Percentiles rank a stretch among this genome's conserved stretches.
Conservation (phyloP, 257 asterid genomes). For the Nicotiana attenuata region DNA sequence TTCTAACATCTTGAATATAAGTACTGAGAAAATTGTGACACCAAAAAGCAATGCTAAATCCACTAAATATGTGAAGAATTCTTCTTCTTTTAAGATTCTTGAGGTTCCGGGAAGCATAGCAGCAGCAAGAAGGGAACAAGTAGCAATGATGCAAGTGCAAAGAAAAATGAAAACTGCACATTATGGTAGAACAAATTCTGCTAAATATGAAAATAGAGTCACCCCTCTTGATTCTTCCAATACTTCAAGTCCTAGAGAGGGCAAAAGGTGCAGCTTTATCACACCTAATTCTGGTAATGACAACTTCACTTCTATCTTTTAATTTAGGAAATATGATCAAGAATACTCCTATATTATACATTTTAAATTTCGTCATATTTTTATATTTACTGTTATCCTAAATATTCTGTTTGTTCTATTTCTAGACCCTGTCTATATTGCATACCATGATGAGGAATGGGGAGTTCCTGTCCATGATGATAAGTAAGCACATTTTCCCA, state of each 20-base stretch:
- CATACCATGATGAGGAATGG: constrained; percentile 88
- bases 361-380: too few relatives aligned
- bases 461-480: constrained; percentile 79
- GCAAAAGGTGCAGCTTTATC: constrained; percentile 64
- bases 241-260: constrained; percentile 9
- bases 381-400: not conserved
- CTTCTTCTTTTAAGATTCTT: constrained; percentile 29
- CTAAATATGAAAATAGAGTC: constrained; percentile 26
- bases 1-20: constrained; percentile 15
- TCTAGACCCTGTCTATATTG: constrained; percentile 47
- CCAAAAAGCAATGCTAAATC: constrained; percentile 13
- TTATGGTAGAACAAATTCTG: constrained; percentile 58
- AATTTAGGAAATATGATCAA: too few relatives aligned
- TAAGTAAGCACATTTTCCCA: constrained; percentile 30
- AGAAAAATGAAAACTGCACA: constrained; percentile 70
- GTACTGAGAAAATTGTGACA: constrained; percentile 21
- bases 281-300: constrained; percentile 53
- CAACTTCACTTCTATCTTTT: not conserved
- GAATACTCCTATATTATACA: too few relatives aligned
- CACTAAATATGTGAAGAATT: constrained; percentile 21
- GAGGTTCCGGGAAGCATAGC: constrained; percentile 71
- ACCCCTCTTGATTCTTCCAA: not conserved
- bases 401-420: not conserved
- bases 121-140: constrained; percentile 75
- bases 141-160: constrained; percentile 57